Percentiles rank a stretch among this genome's conserved stretches.
Conservation (phyloP, 371 early-diverging fungal species). For the Mortierella sp. region DNA sequence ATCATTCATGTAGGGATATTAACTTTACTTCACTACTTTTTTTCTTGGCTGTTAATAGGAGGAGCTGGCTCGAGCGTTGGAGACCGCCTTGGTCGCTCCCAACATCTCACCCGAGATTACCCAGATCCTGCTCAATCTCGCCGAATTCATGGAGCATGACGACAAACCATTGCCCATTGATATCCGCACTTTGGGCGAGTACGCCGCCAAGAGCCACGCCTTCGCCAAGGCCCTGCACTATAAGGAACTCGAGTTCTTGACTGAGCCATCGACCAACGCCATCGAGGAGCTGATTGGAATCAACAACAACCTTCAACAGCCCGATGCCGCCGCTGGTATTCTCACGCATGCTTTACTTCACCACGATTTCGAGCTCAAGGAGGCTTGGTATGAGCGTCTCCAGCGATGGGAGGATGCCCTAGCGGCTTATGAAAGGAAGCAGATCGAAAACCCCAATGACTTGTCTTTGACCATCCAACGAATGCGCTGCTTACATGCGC, state of each 20-base stretch:
- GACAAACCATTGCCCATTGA: slow-evolving; percentile 96
- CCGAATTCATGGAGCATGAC: slow-evolving; percentile 99
- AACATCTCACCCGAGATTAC: slow-evolving; percentile 94
- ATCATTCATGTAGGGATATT: not conserved
- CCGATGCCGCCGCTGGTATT: slow-evolving; percentile 97
- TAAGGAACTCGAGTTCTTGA: slow-evolving; percentile 96
- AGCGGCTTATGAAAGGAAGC: slow-evolving; percentile 88
- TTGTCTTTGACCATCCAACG: slow-evolving; percentile 86
- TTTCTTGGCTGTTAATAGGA: slow-evolving; percentile 59
- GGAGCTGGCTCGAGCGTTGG: slow-evolving; percentile 89
- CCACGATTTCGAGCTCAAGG: slow-evolving; percentile 88
- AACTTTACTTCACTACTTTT: not conserved
- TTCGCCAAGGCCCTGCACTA: slow-evolving; percentile 97
- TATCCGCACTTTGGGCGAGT: slow-evolving; percentile 89
- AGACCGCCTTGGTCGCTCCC: slow-evolving; percentile 87
- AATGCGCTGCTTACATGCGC: slow-evolving; percentile 93
- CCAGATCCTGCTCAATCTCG: slow-evolving; percentile 92
- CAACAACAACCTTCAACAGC: slow-evolving; percentile 95
- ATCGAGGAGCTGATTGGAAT: slow-evolving; percentile 95
- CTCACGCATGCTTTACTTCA: slow-evolving; percentile 91
- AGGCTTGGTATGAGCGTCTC: slow-evolving; percentile 96
- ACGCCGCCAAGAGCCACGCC: slow-evolving; percentile 95
- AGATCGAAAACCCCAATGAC: slow-evolving; percentile 81
- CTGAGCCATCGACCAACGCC: slow-evolving; percentile 86
- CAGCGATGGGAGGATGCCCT: slow-evolving; percentile 97